These are phyloP conservation scores for Penicillium robsamsonii DNA, from an alignment of 495 filamentous ascomycete genomes.

Conservation along the genomic window DNA sequence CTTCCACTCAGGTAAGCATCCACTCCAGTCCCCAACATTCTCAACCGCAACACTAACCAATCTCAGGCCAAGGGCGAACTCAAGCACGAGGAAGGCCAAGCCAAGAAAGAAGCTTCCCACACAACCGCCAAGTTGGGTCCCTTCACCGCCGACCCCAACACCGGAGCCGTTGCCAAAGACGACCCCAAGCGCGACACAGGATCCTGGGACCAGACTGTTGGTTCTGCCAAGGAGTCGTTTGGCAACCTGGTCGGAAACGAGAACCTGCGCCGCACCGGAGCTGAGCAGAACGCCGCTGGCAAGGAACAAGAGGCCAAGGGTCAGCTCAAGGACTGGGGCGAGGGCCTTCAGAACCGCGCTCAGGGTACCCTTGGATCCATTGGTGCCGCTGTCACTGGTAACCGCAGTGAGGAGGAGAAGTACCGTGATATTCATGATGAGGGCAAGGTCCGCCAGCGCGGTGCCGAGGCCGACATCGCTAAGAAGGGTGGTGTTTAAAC, in stretches of 20 bases:
- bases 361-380: conserved; percentile 68
- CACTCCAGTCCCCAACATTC: background rate
- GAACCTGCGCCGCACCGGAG: conserved; percentile 67
- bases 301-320: conserved; percentile 81
- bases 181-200: conserved; percentile 68
- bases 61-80: conserved; percentile 48
- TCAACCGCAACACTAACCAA: conserved; percentile 12
- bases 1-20: conserved; percentile 57
- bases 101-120: conserved; percentile 63
- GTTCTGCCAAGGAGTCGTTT: conserved; percentile 77
- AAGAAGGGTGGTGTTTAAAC: conserved; percentile 53
- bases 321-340: conserved; percentile 72
- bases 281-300: conserved; percentile 75
- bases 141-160: conserved; percentile 58
- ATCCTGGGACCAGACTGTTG: conserved; percentile 82
- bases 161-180: conserved; percentile 71
- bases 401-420: conserved; percentile 58
- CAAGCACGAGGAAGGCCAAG: conserved; percentile 58
- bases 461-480: conserved; percentile 78
- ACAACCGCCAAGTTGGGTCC: conserved; percentile 69
- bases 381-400: conserved; percentile 68
- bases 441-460: conserved; percentile 83
- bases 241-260: conserved; percentile 75
- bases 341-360: conserved; percentile 69
- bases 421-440: conserved; percentile 70